Evolutionary conservation across 2,329 filamentous ascomycete genomes (phyloP).

Genomic region (Sordariomycetes sp.): DNA sequence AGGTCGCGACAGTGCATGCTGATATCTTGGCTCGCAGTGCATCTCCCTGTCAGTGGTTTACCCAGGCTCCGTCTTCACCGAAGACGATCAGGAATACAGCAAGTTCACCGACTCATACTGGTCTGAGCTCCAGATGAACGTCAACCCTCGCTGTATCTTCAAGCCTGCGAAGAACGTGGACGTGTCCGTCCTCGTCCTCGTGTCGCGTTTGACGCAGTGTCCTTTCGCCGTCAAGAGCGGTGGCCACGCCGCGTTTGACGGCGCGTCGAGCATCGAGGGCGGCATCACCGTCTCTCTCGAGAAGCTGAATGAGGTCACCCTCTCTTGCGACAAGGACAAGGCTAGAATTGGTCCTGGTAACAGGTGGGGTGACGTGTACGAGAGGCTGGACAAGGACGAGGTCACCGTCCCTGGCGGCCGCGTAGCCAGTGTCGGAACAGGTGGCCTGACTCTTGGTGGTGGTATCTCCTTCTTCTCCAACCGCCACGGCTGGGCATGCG

Average conservation of each 20-base stretch:
- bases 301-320: constrained; percentile 19
- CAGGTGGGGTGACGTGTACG: constrained; percentile 28
- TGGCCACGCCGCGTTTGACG: constrained; percentile 32
- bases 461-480: constrained; percentile 39
- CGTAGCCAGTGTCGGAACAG: constrained; percentile 28
- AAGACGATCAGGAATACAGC: constrained; percentile 1
- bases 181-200: constrained; percentile 8
- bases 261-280: constrained; percentile 23
- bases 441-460: constrained; percentile 34
- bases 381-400: constrained; percentile 17
- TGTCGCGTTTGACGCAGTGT: constrained; percentile 4
- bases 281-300: constrained; percentile 26
- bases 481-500: constrained; percentile 29
- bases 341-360: constrained; percentile 26
- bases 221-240: constrained; percentile 32
- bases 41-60: not conserved
- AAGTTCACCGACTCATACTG: constrained; percentile 3
- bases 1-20: no score
- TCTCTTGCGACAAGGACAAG: constrained; percentile 17
- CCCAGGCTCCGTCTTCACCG: not conserved
- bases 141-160: constrained; percentile 13
- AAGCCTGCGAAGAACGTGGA: constrained; percentile 6
- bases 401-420: constrained; percentile 28
- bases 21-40: no score
- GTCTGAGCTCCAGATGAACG: constrained; percentile 24